Evolutionary conservation across 805 yeast species (phyloP).

Genomic region (Pichia cephalocereana): DNA sequence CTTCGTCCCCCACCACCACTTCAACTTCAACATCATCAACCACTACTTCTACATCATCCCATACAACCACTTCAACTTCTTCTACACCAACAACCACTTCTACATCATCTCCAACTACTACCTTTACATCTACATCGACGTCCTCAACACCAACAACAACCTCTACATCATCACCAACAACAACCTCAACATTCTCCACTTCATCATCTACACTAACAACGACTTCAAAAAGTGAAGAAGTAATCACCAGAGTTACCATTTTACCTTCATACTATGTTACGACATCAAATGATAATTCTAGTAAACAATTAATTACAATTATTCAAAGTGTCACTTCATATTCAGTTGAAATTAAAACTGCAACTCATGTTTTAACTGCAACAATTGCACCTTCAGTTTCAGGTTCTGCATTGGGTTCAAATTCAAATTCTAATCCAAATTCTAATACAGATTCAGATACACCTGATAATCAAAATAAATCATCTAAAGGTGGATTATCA

Average conservation of each 20-base stretch:
- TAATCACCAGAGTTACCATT: slow-evolving; percentile 8
- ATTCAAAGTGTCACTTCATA: slow-evolving; percentile 18
- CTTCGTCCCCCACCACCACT: slow-evolving; percentile 7
- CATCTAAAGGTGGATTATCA: slow-evolving; percentile 10
- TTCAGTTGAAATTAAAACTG: slow-evolving; percentile 9
- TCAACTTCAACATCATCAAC: slow-evolving; percentile 12
- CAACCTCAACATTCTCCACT: slow-evolving; percentile 6
- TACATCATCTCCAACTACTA: slow-evolving; percentile 10
- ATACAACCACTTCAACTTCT: slow-evolving; percentile 14
- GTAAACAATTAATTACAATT: slow-evolving; percentile 12
- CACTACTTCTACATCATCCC: slow-evolving; percentile 8
- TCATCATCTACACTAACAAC: slow-evolving; percentile 5
- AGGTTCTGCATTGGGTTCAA: not conserved
- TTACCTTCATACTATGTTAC: slow-evolving; percentile 9
- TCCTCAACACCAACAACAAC: slow-evolving; percentile 8
- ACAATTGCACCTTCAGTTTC: slow-evolving; percentile 6
- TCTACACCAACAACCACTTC: slow-evolving; percentile 10
- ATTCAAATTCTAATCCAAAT: not conserved
- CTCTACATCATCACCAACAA: slow-evolving; percentile 10
- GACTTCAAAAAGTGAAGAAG: not conserved
- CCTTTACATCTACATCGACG: slow-evolving; percentile 10
- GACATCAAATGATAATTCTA: slow-evolving; percentile 4
- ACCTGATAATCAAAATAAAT: not conserved
- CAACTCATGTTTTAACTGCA: slow-evolving; percentile 8
- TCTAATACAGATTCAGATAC: not conserved